Percentiles rank a stretch among this genome's conserved stretches.
Conservation (phyloP, 768 basidiomycete species). For the Phanerochaete sordida region DNA sequence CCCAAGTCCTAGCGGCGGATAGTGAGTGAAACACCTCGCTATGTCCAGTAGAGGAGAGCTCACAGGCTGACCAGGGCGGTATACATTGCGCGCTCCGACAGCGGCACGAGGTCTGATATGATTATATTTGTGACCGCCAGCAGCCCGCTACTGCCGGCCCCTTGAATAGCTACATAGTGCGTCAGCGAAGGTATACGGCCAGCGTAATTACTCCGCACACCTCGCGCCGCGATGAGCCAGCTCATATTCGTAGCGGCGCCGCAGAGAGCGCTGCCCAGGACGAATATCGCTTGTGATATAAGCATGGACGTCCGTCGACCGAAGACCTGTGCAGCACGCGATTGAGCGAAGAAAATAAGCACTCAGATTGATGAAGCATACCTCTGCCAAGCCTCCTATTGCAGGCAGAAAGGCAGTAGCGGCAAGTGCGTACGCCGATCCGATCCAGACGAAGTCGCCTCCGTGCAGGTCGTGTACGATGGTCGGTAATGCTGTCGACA, state of each 20-base stretch:
- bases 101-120: conserved; percentile 21
- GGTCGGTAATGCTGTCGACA: conserved; percentile 19
- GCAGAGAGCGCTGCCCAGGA: conserved; percentile 34
- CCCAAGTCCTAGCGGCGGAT: conserved; percentile 1
- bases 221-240: conserved; percentile 36
- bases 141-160: conserved; percentile 21
- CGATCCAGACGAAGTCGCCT: conserved; percentile 21
- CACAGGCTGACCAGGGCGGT: conserved; percentile 10
- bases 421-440: conserved; percentile 31
- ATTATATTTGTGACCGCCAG: conserved; percentile 16
- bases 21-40: not conserved
- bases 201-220: not conserved
- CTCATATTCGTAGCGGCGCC: conserved; percentile 36
- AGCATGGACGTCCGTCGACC: conserved; percentile 30
- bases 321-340: conserved; percentile 20
- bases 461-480: conserved; percentile 14
- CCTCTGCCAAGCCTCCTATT: conserved; percentile 26
- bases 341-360: not conserved
- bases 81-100: conserved; percentile 19
- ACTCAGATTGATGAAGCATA: not conserved
- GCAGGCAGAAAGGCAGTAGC: conserved; percentile 31
- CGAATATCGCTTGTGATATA: conserved; percentile 26
- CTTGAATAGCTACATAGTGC: conserved; percentile 14
- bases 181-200: not conserved
- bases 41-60: not conserved